Conservation (phyloP, 345 rosid genomes). For the Capsella bursapastoris region DNA sequence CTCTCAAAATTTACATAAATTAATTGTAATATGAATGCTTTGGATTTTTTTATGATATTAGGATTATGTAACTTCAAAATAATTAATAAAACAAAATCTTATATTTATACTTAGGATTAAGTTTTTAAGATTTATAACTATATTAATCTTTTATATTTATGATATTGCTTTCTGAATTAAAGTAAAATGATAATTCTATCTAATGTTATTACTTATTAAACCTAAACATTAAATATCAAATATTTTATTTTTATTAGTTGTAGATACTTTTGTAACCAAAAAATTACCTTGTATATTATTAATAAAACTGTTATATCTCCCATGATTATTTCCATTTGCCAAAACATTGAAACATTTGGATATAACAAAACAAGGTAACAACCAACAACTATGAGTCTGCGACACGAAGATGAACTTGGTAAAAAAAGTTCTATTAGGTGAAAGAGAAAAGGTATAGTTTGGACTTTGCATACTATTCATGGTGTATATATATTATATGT, state of each 20-base stretch:
- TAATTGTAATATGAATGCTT: conserved; percentile 6
- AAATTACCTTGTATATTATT: no score
- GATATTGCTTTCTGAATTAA: not conserved
- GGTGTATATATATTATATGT: not conserved
- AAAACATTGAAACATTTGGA: not conserved
- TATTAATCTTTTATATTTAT: not conserved
- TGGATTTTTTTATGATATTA: not conserved
- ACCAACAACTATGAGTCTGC: not conserved
- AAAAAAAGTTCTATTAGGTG: no score
- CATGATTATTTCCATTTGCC: not conserved
- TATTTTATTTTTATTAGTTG: not conserved
- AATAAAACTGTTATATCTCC: not conserved
- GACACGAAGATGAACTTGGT: not conserved
- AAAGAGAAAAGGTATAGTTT: not conserved
- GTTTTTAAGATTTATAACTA: conserved; percentile 16
- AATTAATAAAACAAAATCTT: not conserved
- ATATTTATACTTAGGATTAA: not conserved
- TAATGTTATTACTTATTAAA: not conserved
- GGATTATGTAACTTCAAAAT: not conserved
- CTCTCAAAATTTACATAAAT: conserved; percentile 1
- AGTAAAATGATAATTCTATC: not conserved
- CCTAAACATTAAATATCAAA: not conserved
- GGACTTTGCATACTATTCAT: not conserved
- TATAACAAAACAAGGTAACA: not conserved
- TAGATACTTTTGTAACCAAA: not conserved